phyloP scores from a whole-genome alignment of 192 early-diverging fungal species.

The Backusella psychrophila region DNA sequence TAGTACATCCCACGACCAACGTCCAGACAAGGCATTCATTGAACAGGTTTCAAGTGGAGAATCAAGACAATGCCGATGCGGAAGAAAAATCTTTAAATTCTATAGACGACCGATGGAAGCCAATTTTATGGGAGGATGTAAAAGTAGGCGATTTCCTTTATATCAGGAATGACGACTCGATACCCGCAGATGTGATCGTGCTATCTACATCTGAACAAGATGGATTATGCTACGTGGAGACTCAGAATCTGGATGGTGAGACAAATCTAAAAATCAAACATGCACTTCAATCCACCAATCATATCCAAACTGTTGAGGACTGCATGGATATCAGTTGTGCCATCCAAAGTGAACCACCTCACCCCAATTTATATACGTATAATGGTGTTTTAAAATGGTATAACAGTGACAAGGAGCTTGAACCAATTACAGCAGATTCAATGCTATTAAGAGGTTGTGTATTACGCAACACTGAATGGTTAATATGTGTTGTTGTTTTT shows the following conservation, averaged over 20 bases:
- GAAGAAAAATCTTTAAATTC: not conserved
- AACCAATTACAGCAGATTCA: conserved; percentile 59
- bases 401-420: conserved; percentile 2
- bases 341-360: conserved; percentile 61
- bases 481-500: conserved; percentile 68
- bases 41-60: conserved; percentile 1
- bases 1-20: not conserved
- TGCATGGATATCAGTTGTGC: conserved; percentile 40
- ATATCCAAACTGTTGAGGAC: conserved; percentile 50
- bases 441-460: conserved; percentile 73
- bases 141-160: conserved; percentile 63
- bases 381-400: conserved; percentile 51
- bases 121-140: conserved; percentile 52
- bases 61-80: not conserved
- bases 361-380: conserved; percentile 58
- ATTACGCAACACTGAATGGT: conserved; percentile 71
- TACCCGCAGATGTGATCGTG: conserved; percentile 66
- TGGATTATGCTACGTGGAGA: conserved; percentile 67
- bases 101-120: conserved; percentile 37
- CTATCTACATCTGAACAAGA: conserved; percentile 65
- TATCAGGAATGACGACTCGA: conserved; percentile 50
- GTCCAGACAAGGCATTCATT: not conserved
- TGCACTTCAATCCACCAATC: conserved; percentile 46
- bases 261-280: conserved; percentile 74
- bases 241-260: conserved; percentile 79